Conservation (phyloP, 2,329 filamentous ascomycete species). For the Stagonosporopsis tanaceti region DNA sequence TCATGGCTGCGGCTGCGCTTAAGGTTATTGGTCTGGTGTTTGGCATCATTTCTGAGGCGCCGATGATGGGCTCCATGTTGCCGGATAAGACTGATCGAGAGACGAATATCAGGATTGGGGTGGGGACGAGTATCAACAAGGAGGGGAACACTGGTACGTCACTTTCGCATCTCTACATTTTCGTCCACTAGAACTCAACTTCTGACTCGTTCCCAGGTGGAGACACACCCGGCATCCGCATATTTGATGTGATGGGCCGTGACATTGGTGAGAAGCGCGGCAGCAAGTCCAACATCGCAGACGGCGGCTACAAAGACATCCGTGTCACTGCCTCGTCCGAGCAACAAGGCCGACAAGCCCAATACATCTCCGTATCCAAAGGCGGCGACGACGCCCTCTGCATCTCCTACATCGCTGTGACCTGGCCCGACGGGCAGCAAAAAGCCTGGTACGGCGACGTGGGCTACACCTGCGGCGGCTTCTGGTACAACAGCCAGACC, state of each 20-base stretch:
- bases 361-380: slow-evolving; percentile 22
- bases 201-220: neutral
- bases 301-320: slow-evolving; percentile 16
- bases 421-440: slow-evolving; percentile 22
- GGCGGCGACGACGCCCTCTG: slow-evolving; percentile 23
- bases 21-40: slow-evolving; percentile 7
- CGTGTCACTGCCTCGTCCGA: neutral
- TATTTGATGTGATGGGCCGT: slow-evolving; percentile 15
- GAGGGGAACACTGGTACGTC: slow-evolving; percentile 5
- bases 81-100: slow-evolving; percentile 5
- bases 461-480: slow-evolving; percentile 13
- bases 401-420: slow-evolving; percentile 24
- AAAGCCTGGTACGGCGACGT: slow-evolving; percentile 26
- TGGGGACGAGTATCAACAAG: slow-evolving; percentile 7
- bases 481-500: slow-evolving; percentile 25
- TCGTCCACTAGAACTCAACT: neutral
- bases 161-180: no score
- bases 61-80: slow-evolving; percentile 6
- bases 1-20: slow-evolving; percentile 5
- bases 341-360: slow-evolving; percentile 9
- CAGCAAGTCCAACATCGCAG: slow-evolving; percentile 14
- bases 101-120: slow-evolving; percentile 8
- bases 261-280: slow-evolving; percentile 6
- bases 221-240: slow-evolving; percentile 10
- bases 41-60: slow-evolving; percentile 3